Base-by-base conservation (phyloP, 805 yeast species). In the Yamadazyma akitaensis region DNA sequence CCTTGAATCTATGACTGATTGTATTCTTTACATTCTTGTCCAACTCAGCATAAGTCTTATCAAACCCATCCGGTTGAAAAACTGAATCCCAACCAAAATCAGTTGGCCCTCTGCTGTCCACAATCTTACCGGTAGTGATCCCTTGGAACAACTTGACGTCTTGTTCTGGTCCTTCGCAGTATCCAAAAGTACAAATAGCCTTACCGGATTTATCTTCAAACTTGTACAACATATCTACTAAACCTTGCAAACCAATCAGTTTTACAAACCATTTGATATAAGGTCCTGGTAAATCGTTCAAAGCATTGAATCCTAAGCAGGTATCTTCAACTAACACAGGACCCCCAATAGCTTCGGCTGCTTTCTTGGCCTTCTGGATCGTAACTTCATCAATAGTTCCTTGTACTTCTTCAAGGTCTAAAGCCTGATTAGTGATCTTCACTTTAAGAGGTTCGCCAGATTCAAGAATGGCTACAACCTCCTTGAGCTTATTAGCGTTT, bases 271-370 rank as follows among this genome's bases (percentile, higher is more conserved):
- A 92, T 65, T 92, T 92, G 66, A 79, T 77, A 53, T 89, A 88
- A 1, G 98, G 98, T 19, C 99, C 99, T 3, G 99, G 99, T 42
- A 94, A 76, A 51, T 76, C 73, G 43, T 86, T 82, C 60, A 85
- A 75, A 1, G 96, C 96, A 42, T 77, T 77, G 65, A 86, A 94
- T 3, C 85, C 88, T 34, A 94, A 76, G 42, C 96, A 91, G 0
- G 99, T 94, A 59, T 94, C 99, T 62, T 94, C 99, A 2, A 91
- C 97, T 47, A 94, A 73, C 0, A 89, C 97, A 0, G 98, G 92
- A 0, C 96, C 94, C 2, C 72, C 62, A 3, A 82, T 63, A 8
- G 79, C 60, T 11, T 64, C 59, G 5, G 92, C 85, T 2, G 96
- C 96, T 11, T 82, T 75, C 57, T 74, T 67, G 47, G 95, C 88